phyloP scores from a whole-genome alignment of 202 grass and related monocot genomes.

The Saccharum hybrid region DNA sequence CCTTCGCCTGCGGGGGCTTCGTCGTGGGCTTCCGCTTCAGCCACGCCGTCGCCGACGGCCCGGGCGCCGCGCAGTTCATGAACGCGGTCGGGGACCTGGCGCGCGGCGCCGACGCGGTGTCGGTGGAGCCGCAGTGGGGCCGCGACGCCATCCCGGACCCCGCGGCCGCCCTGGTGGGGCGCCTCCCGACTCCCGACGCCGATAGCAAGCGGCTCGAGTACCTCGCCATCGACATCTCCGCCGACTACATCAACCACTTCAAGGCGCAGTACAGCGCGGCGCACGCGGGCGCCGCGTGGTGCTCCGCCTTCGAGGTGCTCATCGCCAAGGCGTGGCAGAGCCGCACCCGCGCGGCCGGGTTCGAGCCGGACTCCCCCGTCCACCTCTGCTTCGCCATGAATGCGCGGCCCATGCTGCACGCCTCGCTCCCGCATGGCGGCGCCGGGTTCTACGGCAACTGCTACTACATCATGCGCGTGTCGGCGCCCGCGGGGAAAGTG shows the following conservation, averaged over 20 bases:
- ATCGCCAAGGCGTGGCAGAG: conserved; percentile 89
- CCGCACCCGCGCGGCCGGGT: conserved; percentile 61
- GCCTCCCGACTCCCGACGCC: conserved; percentile 48
- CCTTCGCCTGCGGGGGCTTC: conserved; percentile 73
- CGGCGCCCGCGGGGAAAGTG: conserved; percentile 58
- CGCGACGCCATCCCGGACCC: conserved; percentile 72
- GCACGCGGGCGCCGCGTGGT: conserved; percentile 42
- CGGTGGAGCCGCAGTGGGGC: conserved; percentile 55
- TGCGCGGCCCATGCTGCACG: conserved; percentile 63
- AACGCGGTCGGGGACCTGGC: conserved; percentile 61
- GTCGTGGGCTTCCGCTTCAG: conserved; percentile 81
- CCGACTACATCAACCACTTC: conserved; percentile 72
- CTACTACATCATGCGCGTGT: conserved; percentile 92
- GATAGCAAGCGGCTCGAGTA: conserved; percentile 58
- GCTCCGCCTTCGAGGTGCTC: conserved; percentile 89
- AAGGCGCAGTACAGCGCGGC: conserved; percentile 58
- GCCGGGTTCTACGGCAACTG: conserved; percentile 91
- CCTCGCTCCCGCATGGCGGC: conserved; percentile 49
- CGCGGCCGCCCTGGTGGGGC: conserved; percentile 7
- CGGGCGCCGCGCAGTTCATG: conserved; percentile 77
- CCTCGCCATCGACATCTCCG: conserved; percentile 76
- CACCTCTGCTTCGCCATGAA: conserved; percentile 91
- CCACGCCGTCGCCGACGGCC: conserved; percentile 73
- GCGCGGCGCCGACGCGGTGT: background rate
- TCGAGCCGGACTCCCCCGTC: conserved; percentile 45